phyloP scores from a whole-genome alignment of 140 eudicot genomes.

The Bidens hawaiensis region DNA sequence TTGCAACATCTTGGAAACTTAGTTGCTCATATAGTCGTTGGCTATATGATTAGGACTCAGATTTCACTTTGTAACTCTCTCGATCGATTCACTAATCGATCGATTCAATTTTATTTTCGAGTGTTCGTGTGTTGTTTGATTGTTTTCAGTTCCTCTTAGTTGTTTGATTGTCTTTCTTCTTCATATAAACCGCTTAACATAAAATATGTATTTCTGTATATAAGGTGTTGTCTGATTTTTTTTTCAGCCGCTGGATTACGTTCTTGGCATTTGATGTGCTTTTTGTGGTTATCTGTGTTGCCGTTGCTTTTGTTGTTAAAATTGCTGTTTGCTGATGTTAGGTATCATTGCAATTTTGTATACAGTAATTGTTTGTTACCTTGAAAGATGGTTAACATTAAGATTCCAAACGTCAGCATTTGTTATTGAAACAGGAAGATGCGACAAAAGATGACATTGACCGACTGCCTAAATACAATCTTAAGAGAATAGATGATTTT shows the following conservation, averaged over 20 bases:
- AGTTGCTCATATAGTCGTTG: no score
- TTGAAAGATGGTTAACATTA: slow-evolving; percentile 12
- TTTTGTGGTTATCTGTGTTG: slow-evolving; percentile 91
- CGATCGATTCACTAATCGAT: no score
- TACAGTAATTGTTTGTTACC: slow-evolving; percentile 32
- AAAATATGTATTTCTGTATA: not conserved
- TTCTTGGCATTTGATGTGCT: slow-evolving; percentile 97
- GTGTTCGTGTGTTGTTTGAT: no score
- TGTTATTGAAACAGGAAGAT: slow-evolving; percentile 66
- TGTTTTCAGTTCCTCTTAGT: no score
- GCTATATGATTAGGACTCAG: no score
- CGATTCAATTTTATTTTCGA: no score
- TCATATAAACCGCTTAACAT: not conserved
- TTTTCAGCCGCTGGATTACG: slow-evolving; percentile 77
- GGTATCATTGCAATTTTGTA: slow-evolving; percentile 93
- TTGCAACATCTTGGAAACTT: no score
- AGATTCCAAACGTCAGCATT: no score
- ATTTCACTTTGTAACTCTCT: no score
- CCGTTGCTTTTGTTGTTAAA: slow-evolving; percentile 89
- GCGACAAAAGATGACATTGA: slow-evolving; percentile 93
- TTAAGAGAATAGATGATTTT: slow-evolving; percentile 63
- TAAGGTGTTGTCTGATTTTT: slow-evolving; percentile 7
- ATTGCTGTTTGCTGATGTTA: slow-evolving; percentile 97
- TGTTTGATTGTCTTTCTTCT: slow-evolving; percentile 46
- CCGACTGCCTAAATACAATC: slow-evolving; percentile 67